Base-by-base conservation (phyloP, 768 basidiomycete species). In the Lentinula edodes region DNA sequence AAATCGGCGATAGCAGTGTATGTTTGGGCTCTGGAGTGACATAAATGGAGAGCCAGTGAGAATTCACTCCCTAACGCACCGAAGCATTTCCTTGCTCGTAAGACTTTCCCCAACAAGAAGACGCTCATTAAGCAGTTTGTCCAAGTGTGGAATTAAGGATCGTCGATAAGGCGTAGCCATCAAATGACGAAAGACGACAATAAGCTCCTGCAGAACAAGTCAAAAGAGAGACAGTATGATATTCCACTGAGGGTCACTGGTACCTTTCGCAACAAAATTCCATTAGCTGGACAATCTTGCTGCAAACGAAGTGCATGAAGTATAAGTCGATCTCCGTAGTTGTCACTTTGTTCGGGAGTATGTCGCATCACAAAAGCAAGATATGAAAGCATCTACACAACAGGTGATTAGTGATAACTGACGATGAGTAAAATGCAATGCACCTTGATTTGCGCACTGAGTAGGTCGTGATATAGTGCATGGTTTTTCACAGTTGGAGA, bases 1-100 rank as follows among this genome's bases (percentile, higher is more conserved):
- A 98, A 82, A 73, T 99, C 97, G 36, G 94, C 94, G 6, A 96
- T 85, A 52, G 92, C 89, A 62, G 87, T 89, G 73, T 94, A 95
- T 2, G 91, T 90, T 43, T 86, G 82, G 1, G 90, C 85, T 58
- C 92, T 91, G 67, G 15, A 15, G 3, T 20, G 18, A 63, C 64
- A 60, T 48, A 60, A 52, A 64, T 34, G 35, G 59, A 45, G 56
- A n/a, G 57, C 53, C 39, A 63, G 56, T 52, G 28, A 18, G 53
- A 36, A 16, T n/a, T 23, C 20, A 46, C 15, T 10, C 16, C 48
- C 48, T 32, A 8, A 63, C 83, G 32, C 63, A 89, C 90, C 93
- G 81, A 43, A 97, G 81, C 51, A 87, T 87, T 75, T 99, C 96
- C 69, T 89, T 86, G 65, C 88, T 89, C 0, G 91, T 89, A 36